Evolutionary conservation across 768 basidiomycete genomes (phyloP).

Genomic region (Naganishia friedmannii): DNA sequence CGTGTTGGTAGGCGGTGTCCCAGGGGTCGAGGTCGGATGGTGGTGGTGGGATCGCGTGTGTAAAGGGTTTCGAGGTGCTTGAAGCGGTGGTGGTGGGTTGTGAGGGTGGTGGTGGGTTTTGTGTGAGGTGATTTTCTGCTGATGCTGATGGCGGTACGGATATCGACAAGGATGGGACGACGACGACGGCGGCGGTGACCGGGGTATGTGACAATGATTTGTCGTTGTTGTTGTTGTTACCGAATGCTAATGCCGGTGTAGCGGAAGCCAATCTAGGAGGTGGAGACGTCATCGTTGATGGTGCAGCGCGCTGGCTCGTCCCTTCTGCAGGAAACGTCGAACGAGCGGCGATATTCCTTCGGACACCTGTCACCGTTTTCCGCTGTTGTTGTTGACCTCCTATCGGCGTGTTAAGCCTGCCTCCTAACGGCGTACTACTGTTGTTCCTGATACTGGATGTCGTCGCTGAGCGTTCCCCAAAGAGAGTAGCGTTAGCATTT

Average conservation of each 20-base stretch:
- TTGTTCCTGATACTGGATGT: too few relatives aligned
- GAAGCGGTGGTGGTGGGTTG: not conserved
- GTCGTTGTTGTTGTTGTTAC: not conserved
- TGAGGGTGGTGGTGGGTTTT: not conserved
- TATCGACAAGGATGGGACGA: too few relatives aligned
- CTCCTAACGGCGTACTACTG: too few relatives aligned
- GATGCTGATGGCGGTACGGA: not conserved
- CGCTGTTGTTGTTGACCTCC: not conserved
- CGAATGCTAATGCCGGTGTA: not conserved
- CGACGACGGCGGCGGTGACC: too few relatives aligned
- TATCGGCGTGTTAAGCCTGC: too few relatives aligned
- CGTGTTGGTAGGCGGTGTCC: slow-evolving; percentile 14
- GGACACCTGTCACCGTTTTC: slow-evolving; percentile 1
- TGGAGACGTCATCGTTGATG: not conserved
- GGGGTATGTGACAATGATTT: too few relatives aligned
- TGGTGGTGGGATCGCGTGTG: not conserved
- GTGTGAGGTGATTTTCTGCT: not conserved
- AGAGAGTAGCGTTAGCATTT: too few relatives aligned
- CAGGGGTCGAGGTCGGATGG: not conserved
- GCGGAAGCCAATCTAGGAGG: too few relatives aligned
- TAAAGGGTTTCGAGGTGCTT: not conserved
- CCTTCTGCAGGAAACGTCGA: not conserved
- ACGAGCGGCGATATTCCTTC: not conserved
- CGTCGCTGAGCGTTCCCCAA: too few relatives aligned
- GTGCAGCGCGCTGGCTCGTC: not conserved